phyloP scores from a whole-genome alignment of 148 eudicot genomes.

The Vaccinium darrowii region DNA sequence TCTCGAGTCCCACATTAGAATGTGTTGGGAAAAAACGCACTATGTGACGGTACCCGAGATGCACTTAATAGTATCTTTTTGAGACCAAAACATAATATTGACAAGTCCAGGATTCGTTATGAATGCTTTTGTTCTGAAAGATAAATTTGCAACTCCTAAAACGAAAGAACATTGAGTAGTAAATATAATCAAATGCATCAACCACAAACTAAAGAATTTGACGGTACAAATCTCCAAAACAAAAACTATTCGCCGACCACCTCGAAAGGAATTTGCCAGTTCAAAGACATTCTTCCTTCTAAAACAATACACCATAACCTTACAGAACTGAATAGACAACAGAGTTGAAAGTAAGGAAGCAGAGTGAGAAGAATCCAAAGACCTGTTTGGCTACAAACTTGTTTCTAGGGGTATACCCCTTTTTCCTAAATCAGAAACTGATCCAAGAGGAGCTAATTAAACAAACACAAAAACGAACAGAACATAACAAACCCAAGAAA shows the following conservation, averaged over 20 bases:
- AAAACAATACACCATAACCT: neutral
- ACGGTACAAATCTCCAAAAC: neutral
- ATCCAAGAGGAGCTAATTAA: slow-evolving; percentile 35
- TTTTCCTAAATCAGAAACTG: slow-evolving; percentile 58
- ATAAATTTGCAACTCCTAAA: neutral
- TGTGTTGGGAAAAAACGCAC: too few species aligned
- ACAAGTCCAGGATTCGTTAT: neutral
- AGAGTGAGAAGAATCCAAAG: slow-evolving; percentile 20
- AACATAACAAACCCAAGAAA: slow-evolving; percentile 52
- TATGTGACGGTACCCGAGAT: too few species aligned
- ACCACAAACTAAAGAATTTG: neutral
- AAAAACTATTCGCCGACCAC: neutral
- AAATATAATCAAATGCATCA: neutral
- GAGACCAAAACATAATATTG: neutral
- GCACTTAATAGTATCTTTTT: too few species aligned
- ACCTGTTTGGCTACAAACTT: slow-evolving; percentile 64
- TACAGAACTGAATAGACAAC: slow-evolving; percentile 6
- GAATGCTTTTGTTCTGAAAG: neutral
- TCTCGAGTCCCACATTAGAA: too few species aligned
- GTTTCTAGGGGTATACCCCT: slow-evolving; percentile 42
- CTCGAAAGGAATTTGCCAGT: neutral
- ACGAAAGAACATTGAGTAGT: neutral
- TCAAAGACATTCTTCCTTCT: neutral
- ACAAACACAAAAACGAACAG: slow-evolving; percentile 27
- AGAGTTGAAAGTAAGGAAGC: neutral